Conservation (phyloP, 495 filamentous ascomycete species). For the Chaetomidium leptoderma region DNA sequence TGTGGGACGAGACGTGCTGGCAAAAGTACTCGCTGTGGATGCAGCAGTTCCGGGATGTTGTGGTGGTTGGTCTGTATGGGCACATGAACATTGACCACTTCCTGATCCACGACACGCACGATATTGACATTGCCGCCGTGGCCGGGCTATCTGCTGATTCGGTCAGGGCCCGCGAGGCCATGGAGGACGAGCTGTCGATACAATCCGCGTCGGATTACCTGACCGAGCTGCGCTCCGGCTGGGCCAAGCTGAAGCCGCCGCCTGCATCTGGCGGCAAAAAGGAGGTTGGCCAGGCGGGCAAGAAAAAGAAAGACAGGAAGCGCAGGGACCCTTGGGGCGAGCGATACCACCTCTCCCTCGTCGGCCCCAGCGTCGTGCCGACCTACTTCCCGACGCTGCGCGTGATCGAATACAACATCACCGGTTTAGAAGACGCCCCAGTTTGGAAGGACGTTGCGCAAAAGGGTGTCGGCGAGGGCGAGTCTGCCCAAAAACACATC, state of each 20-base stretch:
- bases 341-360: constrained; percentile 73
- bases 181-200: constrained; percentile 56
- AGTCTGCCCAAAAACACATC: background rate
- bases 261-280: constrained; percentile 32
- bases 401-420: constrained; percentile 89
- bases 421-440: constrained; percentile 58
- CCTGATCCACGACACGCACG: constrained; percentile 78
- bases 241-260: constrained; percentile 69
- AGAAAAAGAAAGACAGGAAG: constrained; percentile 28
- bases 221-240: constrained; percentile 67
- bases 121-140: constrained; percentile 58
- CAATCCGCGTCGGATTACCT: constrained; percentile 73
- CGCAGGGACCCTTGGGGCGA: constrained; percentile 63
- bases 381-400: constrained; percentile 88
- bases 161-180: constrained; percentile 29
- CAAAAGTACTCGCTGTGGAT: constrained; percentile 94
- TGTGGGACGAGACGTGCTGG: constrained; percentile 94
- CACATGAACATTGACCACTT: constrained; percentile 99
- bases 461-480: background rate
- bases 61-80: constrained; percentile 74
- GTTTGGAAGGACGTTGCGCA: constrained; percentile 35
- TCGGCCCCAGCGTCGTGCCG: constrained; percentile 82
- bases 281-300: constrained; percentile 34
- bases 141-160: constrained; percentile 41
- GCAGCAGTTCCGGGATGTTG: constrained; percentile 82